Evolutionary conservation across 1,284 basidiomycete species (phyloP), one percentile per base, ranked within the genome.

Genomic region (Trametes versicolor): DNA sequence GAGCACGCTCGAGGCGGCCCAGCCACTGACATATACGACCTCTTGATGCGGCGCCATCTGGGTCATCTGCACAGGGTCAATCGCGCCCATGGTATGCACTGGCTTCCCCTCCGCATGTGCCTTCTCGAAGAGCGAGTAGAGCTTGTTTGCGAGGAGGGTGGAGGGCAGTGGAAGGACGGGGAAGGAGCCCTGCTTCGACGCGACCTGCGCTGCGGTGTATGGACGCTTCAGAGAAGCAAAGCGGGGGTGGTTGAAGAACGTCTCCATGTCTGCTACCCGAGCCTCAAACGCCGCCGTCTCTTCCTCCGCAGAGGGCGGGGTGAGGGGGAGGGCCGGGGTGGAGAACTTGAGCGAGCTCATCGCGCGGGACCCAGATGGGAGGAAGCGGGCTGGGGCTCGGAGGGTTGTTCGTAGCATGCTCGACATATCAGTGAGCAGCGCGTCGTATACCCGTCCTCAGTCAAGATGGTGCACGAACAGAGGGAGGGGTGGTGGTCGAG

Each of bases 1-100:
- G 58, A 95, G 84, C 62, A 96, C 87, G 65, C 96, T 98, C 51
- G 91, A 94, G 41, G 89, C 87, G 27, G 93, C 95, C 90, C 95
- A 99, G 29, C 97, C 97, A 45, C 95, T 98, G 29, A 99, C 86
- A 77, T 99, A 99, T 54, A 99, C 92, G 25, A 95, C 93, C 76
- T 99, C 95, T 74, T 98, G 95, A 78, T 96, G 88, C 73, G 87
- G 87, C 9, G 96, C 98, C 96, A 99, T 98, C 79, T 99, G 97
- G 0, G 96, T 95, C 90, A 96, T 94, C 80, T 97, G 95, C 4
- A 96, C 87, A 0, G 95, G 96, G 75, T 97, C 95, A 67, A 97
- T 90, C 17, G 92, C 94, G 41, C 94, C 94, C 87, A 96, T 90
- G 5, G 94, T 96, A 71, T 93, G 92, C 13, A 95, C 84, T 0